Evolutionary conservation across 495 filamentous ascomycete species (phyloP), one percentile per base, ranked within the genome.

Genomic region (Aspergillus avenaceus): DNA sequence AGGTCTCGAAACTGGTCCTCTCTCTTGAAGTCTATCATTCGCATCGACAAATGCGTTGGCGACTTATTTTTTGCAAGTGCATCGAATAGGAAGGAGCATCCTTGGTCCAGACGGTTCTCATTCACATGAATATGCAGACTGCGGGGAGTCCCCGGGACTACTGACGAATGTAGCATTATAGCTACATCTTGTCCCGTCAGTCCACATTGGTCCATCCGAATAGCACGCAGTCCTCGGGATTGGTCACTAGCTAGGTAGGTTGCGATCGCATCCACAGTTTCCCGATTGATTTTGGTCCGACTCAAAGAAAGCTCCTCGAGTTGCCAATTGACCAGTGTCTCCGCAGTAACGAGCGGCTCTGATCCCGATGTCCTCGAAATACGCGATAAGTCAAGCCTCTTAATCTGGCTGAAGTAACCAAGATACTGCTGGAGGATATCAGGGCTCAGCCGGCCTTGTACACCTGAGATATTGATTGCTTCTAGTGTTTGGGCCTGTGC

Each of bases 21-120:
- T 52, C 85, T 80, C 47, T 84, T 76, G 62, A 88, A 96, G 59
- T 96, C 90, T 21, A 97, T 80, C 82, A 92, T 87, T 49, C 86
- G 78, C 76, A 98, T 84, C 18, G 83, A 84, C 19, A 98, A 61
- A 51, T 82, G 83, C 16, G 83, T 76, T 4, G 92, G 91, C 0
- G 87, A 83, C 37, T 80, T 59, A 22, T 79, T 77, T 27, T 75
- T 63, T 8, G 75, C 73, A 49, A 96, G 86, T 18, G 84, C 84
- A 27, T 83, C 75, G 29, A 85, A 82, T 24, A 98, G 75, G 48
- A 79, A 67, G 3, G 82, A 79, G 38, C 88, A 87, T 34, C 84
- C 78, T 57, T 79, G 79, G 54, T 91, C 86, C 22, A 97, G 78
- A 7, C 82, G 80, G 65, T 96, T 98, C 43, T 87, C 84, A 56